Conservation (phyloP, 352 stramenopile genomes). For the Globisporangium sylvaticum region DNA sequence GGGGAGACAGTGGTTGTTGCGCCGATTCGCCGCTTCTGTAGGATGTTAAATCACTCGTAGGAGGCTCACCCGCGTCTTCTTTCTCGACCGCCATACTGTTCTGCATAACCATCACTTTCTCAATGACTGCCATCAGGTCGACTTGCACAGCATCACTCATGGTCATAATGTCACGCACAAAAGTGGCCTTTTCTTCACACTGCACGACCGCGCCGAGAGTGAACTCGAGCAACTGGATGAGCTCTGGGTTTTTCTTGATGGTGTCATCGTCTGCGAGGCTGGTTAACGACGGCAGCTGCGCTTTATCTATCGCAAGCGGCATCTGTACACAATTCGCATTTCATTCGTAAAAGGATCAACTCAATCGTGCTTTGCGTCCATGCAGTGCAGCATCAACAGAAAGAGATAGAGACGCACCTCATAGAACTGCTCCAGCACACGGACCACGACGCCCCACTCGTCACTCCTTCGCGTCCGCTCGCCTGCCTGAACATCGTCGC, state of each 20-base stretch:
- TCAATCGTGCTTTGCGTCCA: not conserved
- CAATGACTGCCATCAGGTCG: conserved; percentile 64
- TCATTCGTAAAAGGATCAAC: not conserved
- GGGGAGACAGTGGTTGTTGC: no score
- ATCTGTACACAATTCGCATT: conserved; percentile 11
- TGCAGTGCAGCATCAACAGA: not conserved
- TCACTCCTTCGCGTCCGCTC: not conserved
- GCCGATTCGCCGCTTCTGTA: no score
- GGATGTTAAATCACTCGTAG: no score
- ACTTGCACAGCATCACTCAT: conserved; percentile 58
- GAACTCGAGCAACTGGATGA: conserved; percentile 34
- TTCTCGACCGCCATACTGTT: no score
- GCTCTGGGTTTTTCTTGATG: not conserved
- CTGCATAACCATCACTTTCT: conserved; percentile 50
- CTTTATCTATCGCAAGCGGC: conserved; percentile 19
- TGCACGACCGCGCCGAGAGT: conserved; percentile 52
- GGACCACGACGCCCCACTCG: conserved; percentile 20
- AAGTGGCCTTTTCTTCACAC: conserved; percentile 44
- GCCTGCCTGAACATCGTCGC: conserved; percentile 12
- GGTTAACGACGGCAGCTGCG: conserved; percentile 6
- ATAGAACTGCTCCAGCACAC: conserved; percentile 47
- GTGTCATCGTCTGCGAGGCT: conserved; percentile 8
- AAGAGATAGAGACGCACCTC: conserved; percentile 27
- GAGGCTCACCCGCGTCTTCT: no score
- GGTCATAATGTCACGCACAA: conserved; percentile 62